Percentiles rank a stretch among this genome's conserved stretches.
Conservation (phyloP, 306 rosid genomes). For the Comarum palustre region DNA sequence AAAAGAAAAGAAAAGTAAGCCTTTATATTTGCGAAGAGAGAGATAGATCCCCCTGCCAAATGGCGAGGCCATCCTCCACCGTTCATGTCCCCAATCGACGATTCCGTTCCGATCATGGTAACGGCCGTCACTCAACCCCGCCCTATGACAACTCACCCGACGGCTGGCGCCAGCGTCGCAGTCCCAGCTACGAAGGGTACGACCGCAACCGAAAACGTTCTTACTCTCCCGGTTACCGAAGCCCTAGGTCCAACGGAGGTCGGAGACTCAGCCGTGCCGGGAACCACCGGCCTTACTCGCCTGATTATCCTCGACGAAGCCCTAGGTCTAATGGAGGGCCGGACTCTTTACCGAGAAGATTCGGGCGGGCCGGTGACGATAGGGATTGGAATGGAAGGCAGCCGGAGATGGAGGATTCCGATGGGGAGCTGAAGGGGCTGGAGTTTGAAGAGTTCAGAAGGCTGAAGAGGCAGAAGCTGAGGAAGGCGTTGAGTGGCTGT, state of each 20-base stretch:
- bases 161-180: conserved; percentile 45
- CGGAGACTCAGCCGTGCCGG: conserved; percentile 48
- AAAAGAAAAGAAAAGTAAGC: no score
- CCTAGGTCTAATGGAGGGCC: conserved; percentile 41
- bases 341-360: conserved; percentile 52
- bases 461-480: conserved; percentile 77
- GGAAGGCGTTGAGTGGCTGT: conserved; percentile 64
- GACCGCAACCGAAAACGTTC: conserved; percentile 40
- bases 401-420: conserved; percentile 56
- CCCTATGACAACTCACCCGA: conserved; percentile 21
- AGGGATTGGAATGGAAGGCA: conserved; percentile 47
- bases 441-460: conserved; percentile 63
- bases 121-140: conserved; percentile 28
- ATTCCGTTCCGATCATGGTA: conserved; percentile 30
- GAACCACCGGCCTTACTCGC: conserved; percentile 39
- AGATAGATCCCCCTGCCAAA: not conserved
- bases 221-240: conserved; percentile 34
- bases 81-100: conserved; percentile 39
- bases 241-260: conserved; percentile 42
- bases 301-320: conserved; percentile 35
- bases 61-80: conserved; percentile 58
- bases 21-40: no score
- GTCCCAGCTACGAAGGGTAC: conserved; percentile 71
- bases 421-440: conserved; percentile 79
- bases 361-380: conserved; percentile 47